Evolutionary conservation across 2,329 filamentous ascomycete genomes (phyloP).

Genomic region (Penicillium olsonii): DNA sequence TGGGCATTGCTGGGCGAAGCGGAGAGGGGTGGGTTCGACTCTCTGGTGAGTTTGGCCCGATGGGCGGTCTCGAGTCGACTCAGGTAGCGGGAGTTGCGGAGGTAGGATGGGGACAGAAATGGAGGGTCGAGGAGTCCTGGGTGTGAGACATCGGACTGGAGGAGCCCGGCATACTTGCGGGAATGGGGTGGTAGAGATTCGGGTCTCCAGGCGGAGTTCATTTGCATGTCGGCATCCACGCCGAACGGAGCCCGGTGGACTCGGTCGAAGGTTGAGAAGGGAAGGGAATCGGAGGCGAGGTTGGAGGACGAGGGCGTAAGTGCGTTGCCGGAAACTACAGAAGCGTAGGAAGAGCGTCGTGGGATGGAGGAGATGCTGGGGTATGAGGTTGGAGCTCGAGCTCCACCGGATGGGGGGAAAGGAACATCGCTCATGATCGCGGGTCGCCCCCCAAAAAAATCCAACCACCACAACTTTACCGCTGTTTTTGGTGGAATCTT

Average conservation of each 20-base stretch:
- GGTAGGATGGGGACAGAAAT: slow-evolving; percentile 85
- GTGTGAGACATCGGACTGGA: slow-evolving; percentile 30
- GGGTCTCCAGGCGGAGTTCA: slow-evolving; percentile 50
- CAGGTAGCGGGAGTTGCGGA: slow-evolving; percentile 75
- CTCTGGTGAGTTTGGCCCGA: slow-evolving; percentile 60
- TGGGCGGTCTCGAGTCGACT: slow-evolving; percentile 72
- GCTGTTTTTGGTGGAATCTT: neutral
- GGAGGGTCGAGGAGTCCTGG: slow-evolving; percentile 31
- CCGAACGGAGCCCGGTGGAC: slow-evolving; percentile 37
- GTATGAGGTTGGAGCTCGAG: slow-evolving; percentile 33
- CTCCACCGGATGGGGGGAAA: slow-evolving; percentile 45
- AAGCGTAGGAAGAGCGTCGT: slow-evolving; percentile 63
- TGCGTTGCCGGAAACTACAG: slow-evolving; percentile 58
- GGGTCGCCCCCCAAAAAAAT: slow-evolving; percentile 19
- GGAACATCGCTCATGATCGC: slow-evolving; percentile 48
- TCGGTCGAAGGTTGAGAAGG: slow-evolving; percentile 39
- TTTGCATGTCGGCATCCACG: slow-evolving; percentile 53
- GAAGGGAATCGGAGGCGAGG: slow-evolving; percentile 49
- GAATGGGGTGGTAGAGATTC: slow-evolving; percentile 49
- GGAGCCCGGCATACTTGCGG: slow-evolving; percentile 47
- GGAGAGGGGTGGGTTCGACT: slow-evolving; percentile 50
- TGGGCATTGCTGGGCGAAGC: slow-evolving; percentile 60
- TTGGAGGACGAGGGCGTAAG: slow-evolving; percentile 41
- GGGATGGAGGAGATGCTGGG: slow-evolving; percentile 42
- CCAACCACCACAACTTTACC: neutral